Conservation (phyloP, 306 rosid species). For the Morella rubra region DNA sequence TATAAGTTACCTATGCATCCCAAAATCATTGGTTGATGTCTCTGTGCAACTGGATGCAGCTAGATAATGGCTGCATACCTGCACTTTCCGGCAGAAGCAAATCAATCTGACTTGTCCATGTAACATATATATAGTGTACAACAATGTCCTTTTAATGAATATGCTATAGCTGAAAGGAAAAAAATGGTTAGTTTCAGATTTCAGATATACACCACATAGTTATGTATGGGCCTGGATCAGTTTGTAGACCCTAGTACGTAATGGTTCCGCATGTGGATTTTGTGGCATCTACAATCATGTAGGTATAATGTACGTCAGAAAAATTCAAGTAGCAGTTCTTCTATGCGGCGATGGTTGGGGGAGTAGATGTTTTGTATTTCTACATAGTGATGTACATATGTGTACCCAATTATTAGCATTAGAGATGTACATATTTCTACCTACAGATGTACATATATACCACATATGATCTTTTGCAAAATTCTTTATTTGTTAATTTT, state of each 20-base stretch:
- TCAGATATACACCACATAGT: not conserved
- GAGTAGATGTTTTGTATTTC: too few relatives aligned
- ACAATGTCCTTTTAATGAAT: not conserved
- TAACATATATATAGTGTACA: not conserved
- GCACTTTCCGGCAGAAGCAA: not conserved
- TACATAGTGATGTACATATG: too few relatives aligned
- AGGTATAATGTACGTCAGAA: not conserved
- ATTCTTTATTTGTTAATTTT: conserved; percentile 10
- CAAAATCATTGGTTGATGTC: not conserved
- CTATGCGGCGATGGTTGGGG: too few relatives aligned
- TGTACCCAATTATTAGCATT: conserved; percentile 1
- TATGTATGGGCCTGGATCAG: not conserved
- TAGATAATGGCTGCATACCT: not conserved
- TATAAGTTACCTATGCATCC: not conserved
- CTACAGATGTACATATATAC: not conserved
- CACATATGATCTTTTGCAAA: not conserved
- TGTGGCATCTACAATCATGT: not conserved
- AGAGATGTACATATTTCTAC: not conserved
- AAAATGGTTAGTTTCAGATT: not conserved
- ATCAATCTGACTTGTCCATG: not conserved
- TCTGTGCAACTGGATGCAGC: not conserved
- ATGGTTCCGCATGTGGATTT: not conserved
- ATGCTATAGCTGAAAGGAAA: not conserved
- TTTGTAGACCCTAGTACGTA: not conserved
- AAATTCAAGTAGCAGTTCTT: not conserved